Evolutionary conservation across 2,329 filamentous ascomycete genomes (phyloP), one percentile per base, ranked within the genome.

Genomic region (Cordyceps javanica): DNA sequence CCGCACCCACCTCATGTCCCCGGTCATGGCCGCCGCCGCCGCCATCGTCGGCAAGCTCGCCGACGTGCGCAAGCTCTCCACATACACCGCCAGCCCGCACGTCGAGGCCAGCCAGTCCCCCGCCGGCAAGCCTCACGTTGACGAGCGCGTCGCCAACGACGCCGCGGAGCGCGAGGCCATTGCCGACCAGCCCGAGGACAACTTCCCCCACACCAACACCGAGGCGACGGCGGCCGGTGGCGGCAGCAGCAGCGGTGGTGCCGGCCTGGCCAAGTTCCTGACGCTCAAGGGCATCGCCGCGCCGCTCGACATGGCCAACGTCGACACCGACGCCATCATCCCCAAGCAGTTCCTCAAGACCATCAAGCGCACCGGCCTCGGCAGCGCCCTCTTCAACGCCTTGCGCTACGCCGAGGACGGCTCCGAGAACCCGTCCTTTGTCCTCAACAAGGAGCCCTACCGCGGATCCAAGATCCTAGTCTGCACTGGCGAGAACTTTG

Each of bases 301-400:
- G 11, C 90, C 91, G 2, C 77, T 99, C 73, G 89, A 96, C 61
- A 85, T 89, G 66, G 81, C 88, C 64, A 99, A 99, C 72, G 86
- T 97, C 66, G 94, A 99, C 77, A 99, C 94, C n/a, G 94, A 99
- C 68, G 93, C 93, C 69, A 97, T 97, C 74, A 99, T 99, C 65
- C 94, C 94, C 63, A 99, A 99, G 76, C 94, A 99, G 72, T 99
- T 97, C 78, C 83, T 99, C 62, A 99, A 97, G 80, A 99, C 94
- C 41, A 97, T 97, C 76, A 97, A 97, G 82, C 90, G 94, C 59
- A 96, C 93, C 2, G 94, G 94, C 63, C 88, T 99, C 10, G 92
- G 92, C 59, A 82, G 78, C 25, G 93, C 93, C 39, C 84, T 96
- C 54, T 99, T 99, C 81, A 83, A 92, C 72, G 86, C 84, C 62